Base-by-base conservation (phyloP, 2,329 filamentous ascomycete genomes). In the Xylariaceae sp. region DNA sequence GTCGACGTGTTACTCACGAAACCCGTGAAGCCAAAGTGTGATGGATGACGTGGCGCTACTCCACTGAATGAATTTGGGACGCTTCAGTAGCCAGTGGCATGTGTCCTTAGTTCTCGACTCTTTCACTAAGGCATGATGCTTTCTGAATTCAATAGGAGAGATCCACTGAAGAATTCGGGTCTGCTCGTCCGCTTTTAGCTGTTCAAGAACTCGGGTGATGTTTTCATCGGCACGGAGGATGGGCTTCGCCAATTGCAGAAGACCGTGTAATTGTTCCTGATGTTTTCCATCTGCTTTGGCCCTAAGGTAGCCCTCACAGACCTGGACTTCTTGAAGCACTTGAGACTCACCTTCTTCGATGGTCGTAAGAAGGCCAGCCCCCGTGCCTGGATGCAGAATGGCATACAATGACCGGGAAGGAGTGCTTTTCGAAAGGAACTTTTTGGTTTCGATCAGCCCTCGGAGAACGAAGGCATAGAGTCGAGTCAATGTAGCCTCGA, bases 1-100 rank as follows among this genome's bases (percentile, higher is more conserved):
- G 16, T 36, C 14, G 10, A 22, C 9, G 14, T 33, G 12, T 17
- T 34, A 50, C 50, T 50, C 13, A 55, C 53, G 45, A 38, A 46
- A 42, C 19, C 53, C 53, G 33, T 45, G 50, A 14, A 55, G 50
- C 53, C 50, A 55, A 7, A 55, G 42, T n/a, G 19, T 48, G 28
- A 42, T 45, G 9, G 50, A 44, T n/a, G 46, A 42, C 19, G 45
- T 49, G 28, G 53, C n/a, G 38, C 31, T 45, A 12, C 28, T 45
- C 53, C 53, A 55, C 46, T 55, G 42, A 17, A 18, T 9, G 18
- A 53, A 55, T 28, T 48, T 42, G n/a, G 36, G 16, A 17, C 42
- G 45, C 16, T 45, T 11, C 33, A 53, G 45, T 3, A 55, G 19
- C 53, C 53, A 55, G 17, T 49, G 16, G 42, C 53, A 55, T 39